These are phyloP conservation scores for Rhizopogon hawkerae DNA, from an alignment of 1,284 basidiomycete genomes.

Conservation along the genomic window DNA sequence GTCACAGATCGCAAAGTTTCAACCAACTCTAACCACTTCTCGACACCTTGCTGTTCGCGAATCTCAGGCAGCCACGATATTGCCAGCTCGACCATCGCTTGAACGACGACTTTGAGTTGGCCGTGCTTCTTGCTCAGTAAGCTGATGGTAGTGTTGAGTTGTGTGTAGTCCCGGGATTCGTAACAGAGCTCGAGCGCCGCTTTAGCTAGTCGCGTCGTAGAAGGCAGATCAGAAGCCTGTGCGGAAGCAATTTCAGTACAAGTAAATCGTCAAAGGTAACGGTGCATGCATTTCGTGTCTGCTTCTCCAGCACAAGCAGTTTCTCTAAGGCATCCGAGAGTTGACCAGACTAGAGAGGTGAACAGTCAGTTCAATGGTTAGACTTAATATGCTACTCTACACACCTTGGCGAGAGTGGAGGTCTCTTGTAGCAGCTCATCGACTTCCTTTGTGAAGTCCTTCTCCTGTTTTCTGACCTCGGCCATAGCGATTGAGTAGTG, in stretches of 20 bases:
- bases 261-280: not conserved
- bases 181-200: constrained; percentile 68
- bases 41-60: constrained; percentile 55
- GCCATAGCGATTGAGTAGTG: constrained; percentile 47
- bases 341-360: constrained; percentile 53
- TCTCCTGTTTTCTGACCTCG: constrained; percentile 73
- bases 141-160: constrained; percentile 69
- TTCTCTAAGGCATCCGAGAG: constrained; percentile 85
- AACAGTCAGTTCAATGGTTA: constrained; percentile 3
- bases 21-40: constrained; percentile 80
- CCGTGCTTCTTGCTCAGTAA: constrained; percentile 94
- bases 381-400: not conserved
- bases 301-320: constrained; percentile 87
- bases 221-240: constrained; percentile 87
- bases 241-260: constrained; percentile 10
- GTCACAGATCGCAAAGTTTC: constrained; percentile 88
- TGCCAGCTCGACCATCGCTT: constrained; percentile 82
- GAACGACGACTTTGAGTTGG: constrained; percentile 86
- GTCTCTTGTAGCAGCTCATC: constrained; percentile 53
- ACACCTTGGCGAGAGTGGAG: constrained; percentile 47
- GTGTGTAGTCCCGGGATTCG: constrained; percentile 58
- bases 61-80: constrained; percentile 77
- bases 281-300: constrained; percentile 80
- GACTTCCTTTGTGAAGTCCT: constrained; percentile 67
- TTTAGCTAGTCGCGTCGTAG: constrained; percentile 82